Percentiles rank a stretch among this genome's conserved stretches.
Conservation (phyloP, 2,329 filamentous ascomycete species). For the Myriosclerotinia duriaeana region DNA sequence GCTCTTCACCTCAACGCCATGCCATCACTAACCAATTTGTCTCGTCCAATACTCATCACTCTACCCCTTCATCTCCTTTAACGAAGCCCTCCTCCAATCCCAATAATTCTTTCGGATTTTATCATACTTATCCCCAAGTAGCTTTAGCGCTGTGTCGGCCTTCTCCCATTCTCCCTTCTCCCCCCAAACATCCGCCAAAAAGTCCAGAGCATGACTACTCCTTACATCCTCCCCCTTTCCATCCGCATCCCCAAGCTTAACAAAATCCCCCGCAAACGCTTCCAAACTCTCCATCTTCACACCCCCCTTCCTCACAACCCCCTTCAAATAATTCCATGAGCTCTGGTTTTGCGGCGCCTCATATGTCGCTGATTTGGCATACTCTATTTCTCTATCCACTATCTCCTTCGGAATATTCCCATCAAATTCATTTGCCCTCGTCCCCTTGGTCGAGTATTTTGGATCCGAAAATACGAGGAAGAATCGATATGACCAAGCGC, state of each 20-base stretch:
- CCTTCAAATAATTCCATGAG: conserved; percentile 88
- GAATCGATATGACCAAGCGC: conserved; percentile 95
- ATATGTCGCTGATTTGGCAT: conserved; percentile 69
- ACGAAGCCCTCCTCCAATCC: conserved; percentile 62
- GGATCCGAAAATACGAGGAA: conserved; percentile 79
- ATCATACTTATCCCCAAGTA: conserved; percentile 85
- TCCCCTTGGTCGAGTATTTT: conserved; percentile 48
- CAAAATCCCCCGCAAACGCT: conserved; percentile 53
- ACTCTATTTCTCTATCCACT: conserved; percentile 73
- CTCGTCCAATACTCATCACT: neutral
- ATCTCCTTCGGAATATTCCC: conserved; percentile 59
- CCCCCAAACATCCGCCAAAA: conserved; percentile 64
- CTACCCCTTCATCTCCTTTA: conserved; percentile 26
- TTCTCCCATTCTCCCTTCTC: conserved; percentile 58
- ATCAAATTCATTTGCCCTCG: conserved; percentile 53
- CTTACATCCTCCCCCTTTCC: conserved; percentile 50
- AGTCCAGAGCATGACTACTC: conserved; percentile 68
- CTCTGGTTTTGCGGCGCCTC: conserved; percentile 91
- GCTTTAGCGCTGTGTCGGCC: conserved; percentile 67
- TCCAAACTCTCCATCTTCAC: conserved; percentile 49
- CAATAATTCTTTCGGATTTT: conserved; percentile 89
- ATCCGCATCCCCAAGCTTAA: conserved; percentile 46
- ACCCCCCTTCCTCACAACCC: conserved; percentile 67
- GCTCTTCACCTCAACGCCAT: neutral
- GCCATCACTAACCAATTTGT: neutral